Base-by-base conservation (phyloP, 1,284 basidiomycete genomes). In the Sanghuangporus sanghuang region DNA sequence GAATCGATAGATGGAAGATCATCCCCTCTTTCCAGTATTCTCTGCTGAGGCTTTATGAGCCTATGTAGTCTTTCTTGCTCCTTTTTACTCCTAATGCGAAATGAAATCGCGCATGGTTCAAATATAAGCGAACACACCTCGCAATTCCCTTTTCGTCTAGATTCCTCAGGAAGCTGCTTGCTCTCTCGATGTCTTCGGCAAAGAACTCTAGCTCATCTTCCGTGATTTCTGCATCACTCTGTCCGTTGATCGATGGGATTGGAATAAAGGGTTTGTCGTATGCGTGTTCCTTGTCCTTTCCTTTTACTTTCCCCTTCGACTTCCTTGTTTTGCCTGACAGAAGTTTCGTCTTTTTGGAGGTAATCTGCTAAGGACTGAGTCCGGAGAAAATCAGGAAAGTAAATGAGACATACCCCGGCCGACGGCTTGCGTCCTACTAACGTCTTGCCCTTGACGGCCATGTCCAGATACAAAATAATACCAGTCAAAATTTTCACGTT, bases 81-180 rank as follows among this genome's bases (percentile, higher is more conserved):
- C 68, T 85, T 88, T 75, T 92, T 93, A 71, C 89, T 93, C 85
- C 91, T 93, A 65, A 35, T 66, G 38, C 59, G 32, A n/a, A 57
- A n/a, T 62, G 49, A 66, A 35, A 59, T 53, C n/a, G 21, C 1
- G 12, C 18, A 12, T 14, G 5, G 8, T 21, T 23, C 7, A 27
- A n/a, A 56, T n/a, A 42, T 35, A 60, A 66, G 53, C 32, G 52
- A 53, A 49, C 82, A 62, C 71, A 89, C 91, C 86, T 84, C 64
- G 89, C 78, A 63, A 94, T 90, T 16, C 83, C 87, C 67, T 83
- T 85, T 65, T 81, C 79, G 73, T 93, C 90, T 57, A 93, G 75
- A 44, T 73, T 74, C 35, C 78, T 75, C 54, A 93, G 73, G 73
- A 94, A 94, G 16, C 77, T 53, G 18, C 63, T 74, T 53, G 79